Base-by-base conservation (phyloP, 2,329 filamentous ascomycete species). In the Diaporthe australafricana region DNA sequence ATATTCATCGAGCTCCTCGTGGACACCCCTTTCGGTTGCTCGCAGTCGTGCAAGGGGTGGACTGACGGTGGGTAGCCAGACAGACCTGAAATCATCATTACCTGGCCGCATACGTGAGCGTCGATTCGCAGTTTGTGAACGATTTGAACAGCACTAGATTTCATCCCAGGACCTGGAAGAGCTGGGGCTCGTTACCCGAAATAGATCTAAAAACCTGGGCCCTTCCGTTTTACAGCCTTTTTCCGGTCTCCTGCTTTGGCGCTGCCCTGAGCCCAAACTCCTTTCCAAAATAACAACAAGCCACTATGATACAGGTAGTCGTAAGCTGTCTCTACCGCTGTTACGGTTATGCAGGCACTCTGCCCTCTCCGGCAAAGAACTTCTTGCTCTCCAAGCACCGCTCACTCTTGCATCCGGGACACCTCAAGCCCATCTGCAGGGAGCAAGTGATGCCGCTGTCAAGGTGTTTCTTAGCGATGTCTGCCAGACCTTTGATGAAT, bases 371-470 rank as follows among this genome's bases (percentile, higher is more conserved):
- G 12, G 87, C 87, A 79, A 92, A 92, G 80, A 92, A 92, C 77
- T 88, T 89, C 82, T 93, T 93, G 67, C 91, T 92, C 82, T 95
- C 94, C 69, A 92, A 82, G 82, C 96, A 99, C 77, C 92, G 89
- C 78, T 97, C 94, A 79, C 93, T 98, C 83, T 90, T 95, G 84
- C 96, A 99, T 7, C 94, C 95, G 2, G 97, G 96, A 84, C 96
- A 99, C 77, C 96, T 91, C 76, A 99, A 84, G 11, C 90, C 91
- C 94, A 99, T 95, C 84, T 98, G 96, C 70, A 86, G 85, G 38
- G 94, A 97, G 80, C 93, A 96, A 12, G 85, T 79, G 12, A 85
- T 77, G 6, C 92, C 92, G 74, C 89, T 91, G 66, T 90, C 85
- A 67, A 99, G 83, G 84, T 99, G 97, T 20, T 86, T 83, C 79